Evolutionary conservation across 179 eudicot genomes (phyloP), one percentile per base, ranked within the genome.

Genomic region (Spergularia azorica): DNA sequence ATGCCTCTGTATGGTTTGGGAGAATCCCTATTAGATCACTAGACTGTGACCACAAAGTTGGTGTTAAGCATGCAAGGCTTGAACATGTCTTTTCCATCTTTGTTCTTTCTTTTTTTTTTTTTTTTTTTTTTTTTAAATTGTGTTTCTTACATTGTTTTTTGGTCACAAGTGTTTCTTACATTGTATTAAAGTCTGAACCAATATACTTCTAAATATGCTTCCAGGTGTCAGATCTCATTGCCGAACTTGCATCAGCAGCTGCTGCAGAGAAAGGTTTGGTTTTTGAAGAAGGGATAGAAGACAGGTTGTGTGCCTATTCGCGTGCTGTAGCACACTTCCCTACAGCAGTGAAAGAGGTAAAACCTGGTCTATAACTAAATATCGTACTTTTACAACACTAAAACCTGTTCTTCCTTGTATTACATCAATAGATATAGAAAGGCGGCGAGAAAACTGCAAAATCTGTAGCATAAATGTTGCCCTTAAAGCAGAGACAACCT

Each of bases 291-390:
- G 87, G 88, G 13, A 80, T 95, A 77, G 99, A 88, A 78, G 97
- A 91, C 18, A 82, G 99, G 62, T 76, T 95, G 67, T 95, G 97
- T 88, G 99, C 99, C 77, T 95, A 95, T 82, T 87, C 99, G 3
- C 90, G 97, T 11, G 91, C 98, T 69, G 99, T 95, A 20, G 92
- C 98, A 38, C 97, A 93, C 80, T 95, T 95, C 79, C 98, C 99
- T 26, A 93, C 99, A 6, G 97, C 99, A 52, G 99, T 95, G 15
- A 95, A 95, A 77, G 99, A 95, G 97, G 99, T 93, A 85, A 69
- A 20, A 10, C n/a, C 26, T 56, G 16, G 6, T 71, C 38, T 70
- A n/a, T 71, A 32, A 38, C 38, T 11, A 41, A 52, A n/a, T n/a
- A 10, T 21, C 32, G n/a, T 8, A 9, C 9, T 67, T 43, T 46